These are phyloP conservation scores for Cyamopsis tetragonoloba DNA, from an alignment of 306 rosid species.

Conservation along the genomic window DNA sequence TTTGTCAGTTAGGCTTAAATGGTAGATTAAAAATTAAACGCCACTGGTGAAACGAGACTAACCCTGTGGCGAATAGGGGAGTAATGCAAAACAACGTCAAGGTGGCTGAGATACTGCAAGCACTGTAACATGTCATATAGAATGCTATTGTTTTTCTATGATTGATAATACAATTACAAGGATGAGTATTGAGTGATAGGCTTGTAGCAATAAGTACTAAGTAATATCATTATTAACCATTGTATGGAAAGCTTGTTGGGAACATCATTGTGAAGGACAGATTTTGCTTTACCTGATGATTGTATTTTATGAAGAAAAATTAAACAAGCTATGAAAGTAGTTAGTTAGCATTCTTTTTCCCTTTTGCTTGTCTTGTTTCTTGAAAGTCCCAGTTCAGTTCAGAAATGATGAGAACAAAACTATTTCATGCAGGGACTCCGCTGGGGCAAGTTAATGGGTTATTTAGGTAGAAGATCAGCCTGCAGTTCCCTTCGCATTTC, in stretches of 20 bases:
- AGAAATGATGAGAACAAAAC: conserved; percentile 16
- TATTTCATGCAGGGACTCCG: conserved; percentile 17
- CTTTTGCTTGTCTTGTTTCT: conserved; percentile 2
- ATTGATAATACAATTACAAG: not conserved
- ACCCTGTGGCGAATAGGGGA: not conserved
- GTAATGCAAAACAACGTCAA: conserved; percentile 25
- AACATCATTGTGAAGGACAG: conserved; percentile 11
- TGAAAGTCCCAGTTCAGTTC: conserved; percentile 1
- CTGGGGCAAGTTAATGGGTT: conserved; percentile 9
- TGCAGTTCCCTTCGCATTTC: not conserved
- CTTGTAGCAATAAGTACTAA: conserved; percentile 15
- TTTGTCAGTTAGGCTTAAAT: conserved; percentile 13
- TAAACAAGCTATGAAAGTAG: not conserved
- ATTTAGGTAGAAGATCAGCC: conserved; percentile 5
- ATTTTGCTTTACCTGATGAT: conserved; percentile 9
- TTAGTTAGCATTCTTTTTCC: not conserved
- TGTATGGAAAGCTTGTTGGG: conserved; percentile 21
- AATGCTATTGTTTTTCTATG: conserved; percentile 5
- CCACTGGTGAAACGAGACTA: conserved; percentile 14
- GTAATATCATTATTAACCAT: not conserved
- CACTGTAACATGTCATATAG: conserved; percentile 25
- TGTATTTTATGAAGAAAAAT: not conserved
- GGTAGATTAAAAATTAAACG: conserved; percentile 20
- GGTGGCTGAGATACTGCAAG: conserved; percentile 17
- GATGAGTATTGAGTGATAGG: too few species aligned